Evolutionary conservation across 2,329 filamentous ascomycete species (phyloP).

Genomic region (Escovopsis sp.): DNA sequence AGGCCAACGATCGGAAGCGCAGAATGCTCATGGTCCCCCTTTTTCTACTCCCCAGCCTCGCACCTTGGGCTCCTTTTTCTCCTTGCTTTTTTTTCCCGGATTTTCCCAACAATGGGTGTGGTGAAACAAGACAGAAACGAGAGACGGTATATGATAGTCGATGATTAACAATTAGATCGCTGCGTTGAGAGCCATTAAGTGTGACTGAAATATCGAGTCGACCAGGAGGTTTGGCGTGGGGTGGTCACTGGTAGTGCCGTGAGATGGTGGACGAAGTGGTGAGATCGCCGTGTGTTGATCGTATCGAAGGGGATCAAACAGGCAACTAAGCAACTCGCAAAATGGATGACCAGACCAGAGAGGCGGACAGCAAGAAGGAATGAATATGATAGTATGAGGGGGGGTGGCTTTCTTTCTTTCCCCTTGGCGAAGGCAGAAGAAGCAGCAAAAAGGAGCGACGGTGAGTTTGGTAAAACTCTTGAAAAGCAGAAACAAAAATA

Average conservation of each 20-base stretch:
- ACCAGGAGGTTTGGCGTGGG: neutral
- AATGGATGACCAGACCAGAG: slow-evolving; percentile 1
- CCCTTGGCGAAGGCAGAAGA: slow-evolving; percentile 2
- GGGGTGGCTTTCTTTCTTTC: neutral
- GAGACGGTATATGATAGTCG: neutral
- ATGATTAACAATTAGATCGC: slow-evolving; percentile 3
- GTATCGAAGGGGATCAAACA: slow-evolving; percentile 6
- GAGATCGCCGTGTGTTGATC: too few relatives aligned
- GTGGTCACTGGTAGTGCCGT: neutral
- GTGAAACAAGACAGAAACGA: slow-evolving; percentile 2
- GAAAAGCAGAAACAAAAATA: slow-evolving; percentile 26
- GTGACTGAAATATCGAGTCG: neutral
- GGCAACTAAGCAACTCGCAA: slow-evolving; percentile 10
- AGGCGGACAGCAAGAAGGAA: slow-evolving; percentile 5
- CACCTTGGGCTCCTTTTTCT: neutral
- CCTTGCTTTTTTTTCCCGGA: neutral
- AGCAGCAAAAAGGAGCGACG: slow-evolving; percentile 25
- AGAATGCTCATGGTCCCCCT: slow-evolving; percentile 4
- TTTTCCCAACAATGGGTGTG: neutral
- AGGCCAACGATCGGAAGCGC: slow-evolving; percentile 2
- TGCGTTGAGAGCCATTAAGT: slow-evolving; percentile 6
- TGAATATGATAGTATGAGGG: slow-evolving; percentile 1
- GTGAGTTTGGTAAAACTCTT: slow-evolving; percentile 6
- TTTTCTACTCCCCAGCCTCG: neutral
- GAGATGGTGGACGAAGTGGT: slow-evolving; percentile 1